Percentiles rank a stretch among this genome's conserved stretches.
Evolutionary conservation across 768 basidiomycete genomes (phyloP).

Genomic region (Serendipita sp.): DNA sequence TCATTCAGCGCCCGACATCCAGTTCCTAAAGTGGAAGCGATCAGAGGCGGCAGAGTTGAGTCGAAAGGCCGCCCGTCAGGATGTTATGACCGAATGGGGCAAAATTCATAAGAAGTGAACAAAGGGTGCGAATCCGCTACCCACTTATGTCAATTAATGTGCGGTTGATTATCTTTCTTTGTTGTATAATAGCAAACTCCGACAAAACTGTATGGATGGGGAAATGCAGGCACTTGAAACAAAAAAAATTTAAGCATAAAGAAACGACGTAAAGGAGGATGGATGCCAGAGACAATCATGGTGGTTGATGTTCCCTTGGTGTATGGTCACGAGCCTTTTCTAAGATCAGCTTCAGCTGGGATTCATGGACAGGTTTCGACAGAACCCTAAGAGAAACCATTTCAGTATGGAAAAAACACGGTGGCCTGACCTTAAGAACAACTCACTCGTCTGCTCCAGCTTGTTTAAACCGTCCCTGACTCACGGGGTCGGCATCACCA

Average conservation of each 20-base stretch:
- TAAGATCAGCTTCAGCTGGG: background rate
- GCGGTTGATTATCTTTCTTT: too few species aligned
- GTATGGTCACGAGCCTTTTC: background rate
- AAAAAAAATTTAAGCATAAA: background rate
- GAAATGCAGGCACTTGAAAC: background rate
- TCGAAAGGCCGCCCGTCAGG: background rate
- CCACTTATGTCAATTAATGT: too few species aligned
- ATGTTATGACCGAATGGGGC: background rate
- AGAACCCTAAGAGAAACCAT: background rate
- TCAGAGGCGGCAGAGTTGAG: background rate
- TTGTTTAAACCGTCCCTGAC: background rate
- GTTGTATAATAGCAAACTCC: too few species aligned
- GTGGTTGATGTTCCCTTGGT: background rate
- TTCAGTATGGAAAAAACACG: background rate
- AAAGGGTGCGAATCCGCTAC: background rate
- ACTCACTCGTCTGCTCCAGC: background rate
- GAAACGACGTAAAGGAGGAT: background rate
- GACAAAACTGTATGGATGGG: background rate
- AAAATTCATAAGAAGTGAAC: background rate
- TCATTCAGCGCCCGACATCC: background rate
- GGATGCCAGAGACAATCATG: background rate
- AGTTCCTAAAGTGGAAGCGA: background rate
- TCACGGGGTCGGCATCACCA: background rate
- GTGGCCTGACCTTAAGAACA: background rate
- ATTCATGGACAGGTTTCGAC: background rate